Percentiles rank a stretch among this genome's conserved stretches.
Evolutionary conservation across 2,329 filamentous ascomycete species (phyloP).

Genomic region (Trichophyton equinum): DNA sequence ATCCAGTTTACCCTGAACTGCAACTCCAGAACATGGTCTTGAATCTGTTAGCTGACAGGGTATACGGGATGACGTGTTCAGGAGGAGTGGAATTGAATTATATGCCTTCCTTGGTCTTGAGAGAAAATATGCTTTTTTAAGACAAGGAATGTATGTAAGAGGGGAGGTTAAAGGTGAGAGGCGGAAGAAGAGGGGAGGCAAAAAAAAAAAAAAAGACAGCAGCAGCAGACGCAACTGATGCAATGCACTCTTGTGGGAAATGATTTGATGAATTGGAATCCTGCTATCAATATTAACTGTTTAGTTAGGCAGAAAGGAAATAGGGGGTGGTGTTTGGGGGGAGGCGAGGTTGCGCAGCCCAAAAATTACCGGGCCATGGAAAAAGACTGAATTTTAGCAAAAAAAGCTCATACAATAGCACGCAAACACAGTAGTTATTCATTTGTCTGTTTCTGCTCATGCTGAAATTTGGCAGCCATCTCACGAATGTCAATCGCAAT

Average conservation of each 20-base stretch:
- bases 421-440: too few relatives aligned
- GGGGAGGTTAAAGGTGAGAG: not conserved
- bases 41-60: not conserved
- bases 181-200: not conserved
- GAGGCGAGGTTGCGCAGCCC: not conserved
- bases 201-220: not conserved
- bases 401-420: not conserved
- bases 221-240: not conserved
- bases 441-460: not conserved
- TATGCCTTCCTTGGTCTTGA: not conserved
- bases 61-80: conserved; percentile 4
- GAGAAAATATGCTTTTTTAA: not conserved
- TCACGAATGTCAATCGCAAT: not conserved
- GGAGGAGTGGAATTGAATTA: not conserved
- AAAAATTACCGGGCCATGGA: not conserved
- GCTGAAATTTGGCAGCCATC: not conserved
- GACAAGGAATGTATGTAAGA: not conserved
- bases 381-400: not conserved
- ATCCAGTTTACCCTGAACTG: not conserved
- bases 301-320: conserved; percentile 2
- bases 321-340: not conserved
- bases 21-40: not conserved
- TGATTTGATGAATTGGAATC: not conserved
- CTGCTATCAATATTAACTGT: not conserved
- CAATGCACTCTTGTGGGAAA: not conserved